Percentiles rank a stretch among this genome's conserved stretches.
Evolutionary conservation across 2,329 filamentous ascomycete genomes (phyloP).

Genomic region (Cercospora beticola): DNA sequence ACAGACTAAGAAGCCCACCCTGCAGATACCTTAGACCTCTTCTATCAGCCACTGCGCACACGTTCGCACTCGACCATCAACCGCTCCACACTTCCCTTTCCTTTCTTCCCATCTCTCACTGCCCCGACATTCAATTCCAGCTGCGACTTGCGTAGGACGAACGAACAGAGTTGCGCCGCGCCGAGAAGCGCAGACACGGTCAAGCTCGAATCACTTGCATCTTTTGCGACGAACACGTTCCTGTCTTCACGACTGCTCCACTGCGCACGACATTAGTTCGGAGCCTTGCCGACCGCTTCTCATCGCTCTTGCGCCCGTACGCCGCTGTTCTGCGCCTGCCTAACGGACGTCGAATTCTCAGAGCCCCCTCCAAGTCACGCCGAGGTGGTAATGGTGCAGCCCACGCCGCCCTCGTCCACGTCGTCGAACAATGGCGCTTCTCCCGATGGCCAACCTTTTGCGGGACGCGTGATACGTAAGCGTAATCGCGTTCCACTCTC

Average conservation of each 20-base stretch:
- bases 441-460: conserved; percentile 68
- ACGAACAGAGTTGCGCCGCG: background rate
- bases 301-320: background rate
- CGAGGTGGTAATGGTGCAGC: conserved; percentile 36
- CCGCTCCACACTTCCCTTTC: background rate
- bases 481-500: conserved; percentile 89
- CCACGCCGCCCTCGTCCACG: conserved; percentile 74
- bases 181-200: background rate
- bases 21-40: background rate
- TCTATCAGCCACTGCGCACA: background rate
- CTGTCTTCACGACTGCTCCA: background rate
- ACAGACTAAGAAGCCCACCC: background rate
- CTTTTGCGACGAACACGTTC: background rate
- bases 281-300: background rate
- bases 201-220: background rate
- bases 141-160: background rate
- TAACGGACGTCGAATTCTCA: background rate
- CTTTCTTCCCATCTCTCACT: background rate
- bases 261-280: background rate
- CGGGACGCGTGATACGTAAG: conserved; percentile 74
- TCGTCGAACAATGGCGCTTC: conserved; percentile 76
- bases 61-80: background rate
- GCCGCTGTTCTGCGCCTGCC: background rate
- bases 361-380: background rate
- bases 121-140: background rate